These are phyloP conservation scores for Albugo laibachii DNA, from an alignment of 352 stramenopile genomes.

Conservation along the genomic window DNA sequence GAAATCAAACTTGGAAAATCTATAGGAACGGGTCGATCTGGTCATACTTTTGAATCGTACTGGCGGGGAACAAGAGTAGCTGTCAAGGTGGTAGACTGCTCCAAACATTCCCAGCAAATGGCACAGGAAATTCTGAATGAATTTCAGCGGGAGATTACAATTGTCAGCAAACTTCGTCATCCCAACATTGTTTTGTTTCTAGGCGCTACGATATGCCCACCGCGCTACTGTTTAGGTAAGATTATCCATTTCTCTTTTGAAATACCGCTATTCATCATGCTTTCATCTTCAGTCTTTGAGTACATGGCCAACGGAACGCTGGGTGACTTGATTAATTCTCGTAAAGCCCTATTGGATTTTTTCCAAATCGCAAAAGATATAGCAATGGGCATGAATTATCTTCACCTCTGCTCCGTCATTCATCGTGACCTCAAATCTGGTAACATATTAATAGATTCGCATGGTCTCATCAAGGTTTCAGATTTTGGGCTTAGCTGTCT, in stretches of 20 bases:
- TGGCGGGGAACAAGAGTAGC: conserved; percentile 67
- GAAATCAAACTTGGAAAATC: conserved; percentile 53
- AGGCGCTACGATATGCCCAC: conserved; percentile 48
- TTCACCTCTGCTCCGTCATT: conserved; percentile 86
- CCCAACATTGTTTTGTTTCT: conserved; percentile 78
- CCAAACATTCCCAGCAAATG: conserved; percentile 33
- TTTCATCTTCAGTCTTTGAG: conserved; percentile 38
- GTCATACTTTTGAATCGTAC: conserved; percentile 57
- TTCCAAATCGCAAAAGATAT: conserved; percentile 59
- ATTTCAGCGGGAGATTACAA: conserved; percentile 66
- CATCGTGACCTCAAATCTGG: conserved; percentile 93
- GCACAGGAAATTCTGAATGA: conserved; percentile 69
- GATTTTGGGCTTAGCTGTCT: conserved; percentile 78
- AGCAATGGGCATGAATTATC: conserved; percentile 87
- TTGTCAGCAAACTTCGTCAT: conserved; percentile 70
- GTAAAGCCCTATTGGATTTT: conserved; percentile 51
- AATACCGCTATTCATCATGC: background rate
- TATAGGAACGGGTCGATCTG: conserved; percentile 48
- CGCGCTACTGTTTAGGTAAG: conserved; percentile 64
- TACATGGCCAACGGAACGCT: conserved; percentile 78
- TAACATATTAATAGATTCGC: conserved; percentile 79
- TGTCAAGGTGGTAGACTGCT: conserved; percentile 60
- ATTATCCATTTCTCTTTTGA: background rate
- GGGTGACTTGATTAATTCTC: conserved; percentile 56
- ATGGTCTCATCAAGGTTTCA: conserved; percentile 73